A percentile compares a stretch with the other conserved stretches of the same genome.
phyloP scores from a whole-genome alignment of 495 filamentous ascomycete genomes.

The Aspergillus leporis region DNA sequence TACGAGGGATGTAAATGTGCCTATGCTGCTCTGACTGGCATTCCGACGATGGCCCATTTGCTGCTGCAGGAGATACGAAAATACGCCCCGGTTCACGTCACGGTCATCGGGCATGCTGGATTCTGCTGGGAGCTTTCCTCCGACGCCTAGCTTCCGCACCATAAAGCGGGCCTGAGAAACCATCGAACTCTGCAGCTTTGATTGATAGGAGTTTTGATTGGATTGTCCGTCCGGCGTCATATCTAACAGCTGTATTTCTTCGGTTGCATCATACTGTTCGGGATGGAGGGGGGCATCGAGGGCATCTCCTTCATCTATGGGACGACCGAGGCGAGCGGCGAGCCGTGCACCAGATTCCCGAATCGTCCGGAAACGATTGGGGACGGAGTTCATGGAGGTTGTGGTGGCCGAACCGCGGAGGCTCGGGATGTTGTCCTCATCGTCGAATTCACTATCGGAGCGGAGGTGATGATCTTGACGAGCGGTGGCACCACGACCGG shows the following conservation, averaged over 20 bases:
- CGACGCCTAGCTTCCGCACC: constrained; percentile 25
- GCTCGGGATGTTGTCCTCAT: not conserved
- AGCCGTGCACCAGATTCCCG: not conserved
- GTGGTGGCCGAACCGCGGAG: not conserved
- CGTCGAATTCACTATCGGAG: not conserved
- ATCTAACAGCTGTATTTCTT: constrained; percentile 23
- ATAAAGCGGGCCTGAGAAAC: constrained; percentile 29
- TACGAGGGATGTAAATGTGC: not conserved
- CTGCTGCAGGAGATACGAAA: constrained; percentile 5
- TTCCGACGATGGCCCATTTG: constrained; percentile 4
- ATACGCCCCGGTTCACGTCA: constrained; percentile 11
- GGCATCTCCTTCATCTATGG: constrained; percentile 20
- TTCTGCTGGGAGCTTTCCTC: not conserved
- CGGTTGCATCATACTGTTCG: constrained; percentile 31
- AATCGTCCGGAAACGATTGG: not conserved
- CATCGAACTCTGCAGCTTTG: constrained; percentile 13
- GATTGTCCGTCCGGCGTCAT: constrained; percentile 19
- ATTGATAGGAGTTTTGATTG: constrained; percentile 20
- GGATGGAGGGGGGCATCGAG: constrained; percentile 27
- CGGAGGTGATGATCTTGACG: not conserved
- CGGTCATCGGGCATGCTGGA: constrained; percentile 13
- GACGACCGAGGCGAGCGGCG: constrained; percentile 1
- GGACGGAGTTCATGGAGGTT: not conserved
- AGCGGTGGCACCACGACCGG: not conserved
- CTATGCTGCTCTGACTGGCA: constrained; percentile 19